phyloP scores from a whole-genome alignment of 345 rosid species.

The Eucalyptus erythrocorys region DNA sequence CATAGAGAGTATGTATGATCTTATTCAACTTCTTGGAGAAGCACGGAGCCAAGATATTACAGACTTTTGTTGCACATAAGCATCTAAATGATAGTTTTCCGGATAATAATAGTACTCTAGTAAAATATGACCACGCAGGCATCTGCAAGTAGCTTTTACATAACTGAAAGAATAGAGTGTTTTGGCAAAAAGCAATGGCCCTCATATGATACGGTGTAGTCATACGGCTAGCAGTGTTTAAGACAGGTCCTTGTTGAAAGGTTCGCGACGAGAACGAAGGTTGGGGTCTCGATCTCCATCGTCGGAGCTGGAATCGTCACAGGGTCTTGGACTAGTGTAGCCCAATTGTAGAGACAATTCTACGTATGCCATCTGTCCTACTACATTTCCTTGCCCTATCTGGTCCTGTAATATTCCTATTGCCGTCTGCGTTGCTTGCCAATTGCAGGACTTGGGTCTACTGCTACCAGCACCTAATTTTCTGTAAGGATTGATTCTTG shows the following conservation, averaged over 20 bases:
- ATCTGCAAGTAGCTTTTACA: neutral
- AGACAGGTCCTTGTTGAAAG: neutral
- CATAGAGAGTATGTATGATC: neutral
- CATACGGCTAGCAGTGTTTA: neutral
- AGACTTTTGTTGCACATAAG: neutral
- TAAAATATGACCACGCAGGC: neutral
- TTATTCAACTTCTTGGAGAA: neutral
- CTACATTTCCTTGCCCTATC: neutral
- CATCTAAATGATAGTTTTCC: neutral
- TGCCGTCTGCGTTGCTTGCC: neutral
- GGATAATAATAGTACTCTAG: neutral
- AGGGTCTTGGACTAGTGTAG: neutral
- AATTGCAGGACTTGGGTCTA: neutral
- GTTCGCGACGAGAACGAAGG: neutral
- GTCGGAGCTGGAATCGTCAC: neutral
- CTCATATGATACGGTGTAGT: neutral
- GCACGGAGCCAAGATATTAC: neutral
- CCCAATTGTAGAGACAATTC: neutral
- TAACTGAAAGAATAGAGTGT: neutral
- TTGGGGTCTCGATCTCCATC: neutral
- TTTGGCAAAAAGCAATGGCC: neutral
- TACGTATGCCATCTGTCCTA: neutral
- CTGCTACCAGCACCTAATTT: neutral
- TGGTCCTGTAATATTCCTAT: neutral
- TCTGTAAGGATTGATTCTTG: neutral